Percentiles rank a stretch among this genome's conserved stretches.
Conservation (phyloP, 768 basidiomycete genomes). For the Boletus rubroflammeus region DNA sequence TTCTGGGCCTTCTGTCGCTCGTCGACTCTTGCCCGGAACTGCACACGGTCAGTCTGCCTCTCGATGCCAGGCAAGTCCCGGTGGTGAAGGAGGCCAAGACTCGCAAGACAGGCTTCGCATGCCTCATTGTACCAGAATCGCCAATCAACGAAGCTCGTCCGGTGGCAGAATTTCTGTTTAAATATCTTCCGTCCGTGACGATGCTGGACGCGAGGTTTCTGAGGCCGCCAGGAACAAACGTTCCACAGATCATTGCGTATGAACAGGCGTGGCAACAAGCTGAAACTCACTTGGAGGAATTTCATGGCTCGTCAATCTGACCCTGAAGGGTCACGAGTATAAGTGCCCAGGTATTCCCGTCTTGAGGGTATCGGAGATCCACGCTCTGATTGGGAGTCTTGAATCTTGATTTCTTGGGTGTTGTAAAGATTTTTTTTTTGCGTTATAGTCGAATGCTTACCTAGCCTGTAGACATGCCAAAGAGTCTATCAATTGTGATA, state of each 20-base stretch:
- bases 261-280: not conserved
- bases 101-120: not conserved
- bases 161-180: constrained; percentile 12
- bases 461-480: not conserved
- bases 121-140: constrained; percentile 5
- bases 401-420: not conserved
- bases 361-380: not conserved
- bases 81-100: not conserved
- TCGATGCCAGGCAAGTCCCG: constrained; percentile 16
- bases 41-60: not conserved
- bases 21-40: not conserved
- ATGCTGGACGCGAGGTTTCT: not conserved
- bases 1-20: constrained; percentile 8
- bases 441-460: not conserved
- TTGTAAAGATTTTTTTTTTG: not conserved
- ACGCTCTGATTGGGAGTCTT: not conserved
- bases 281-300: not conserved
- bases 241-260: not conserved
- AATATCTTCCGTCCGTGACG: constrained; percentile 2
- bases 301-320: not conserved
- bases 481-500: too few species aligned
- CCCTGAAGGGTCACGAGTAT: too few species aligned
- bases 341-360: not conserved
- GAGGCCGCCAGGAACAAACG: not conserved
- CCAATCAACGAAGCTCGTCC: constrained; percentile 6